Evolutionary conservation across 2,329 filamentous ascomycete species (phyloP), one percentile per base, ranked within the genome.

Genomic region (Fusarium sororula): DNA sequence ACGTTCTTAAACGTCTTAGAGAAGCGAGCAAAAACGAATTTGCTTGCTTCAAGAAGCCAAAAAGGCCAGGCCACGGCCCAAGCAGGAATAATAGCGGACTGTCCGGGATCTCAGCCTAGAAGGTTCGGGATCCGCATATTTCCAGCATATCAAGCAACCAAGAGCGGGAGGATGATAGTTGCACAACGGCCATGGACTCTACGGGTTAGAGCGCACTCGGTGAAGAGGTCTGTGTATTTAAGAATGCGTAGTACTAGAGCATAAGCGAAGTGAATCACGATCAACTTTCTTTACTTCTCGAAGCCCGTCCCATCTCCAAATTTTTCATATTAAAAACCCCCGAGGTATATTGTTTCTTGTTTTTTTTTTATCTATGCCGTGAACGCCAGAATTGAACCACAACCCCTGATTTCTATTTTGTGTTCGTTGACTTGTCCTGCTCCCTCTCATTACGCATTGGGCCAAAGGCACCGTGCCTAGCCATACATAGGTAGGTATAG

Each of bases 11-110:
- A 88, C 90, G 90, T 76, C 84, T 98, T 75, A 87, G 94, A 66
- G 94, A 97, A 79, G 90, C 91, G 50, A 96, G 93, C 75, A 92
- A 92, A 83, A 94, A 91, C 73, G 94, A 97, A 82, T 98, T 98
- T 85, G 90, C 91, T n/a, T 95, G 93, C 81, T 96, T 96, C 81
- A 91, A 89, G 81, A 93, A 92, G 82, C 85, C 85, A 26, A 89
- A 89, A 81, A 83, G 87, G 70, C 80, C 83, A 17, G 82, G 81
- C 3, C 78, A 80, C 28, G 75, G 74, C 6, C 72, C 78, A 13
- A 78, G 78, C 44, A 78, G 82, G 56, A 79, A 79, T n/a, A 81
- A 82, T 37, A 81, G 80, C 30, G 78, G 80, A 11, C 66, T 69
- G 17, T 69, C 65, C 10, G 57, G 66, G 26, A 69, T 81, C 47